Base-by-base conservation (phyloP, 352 stramenopile species). In the Globisporangium nodosum region DNA sequence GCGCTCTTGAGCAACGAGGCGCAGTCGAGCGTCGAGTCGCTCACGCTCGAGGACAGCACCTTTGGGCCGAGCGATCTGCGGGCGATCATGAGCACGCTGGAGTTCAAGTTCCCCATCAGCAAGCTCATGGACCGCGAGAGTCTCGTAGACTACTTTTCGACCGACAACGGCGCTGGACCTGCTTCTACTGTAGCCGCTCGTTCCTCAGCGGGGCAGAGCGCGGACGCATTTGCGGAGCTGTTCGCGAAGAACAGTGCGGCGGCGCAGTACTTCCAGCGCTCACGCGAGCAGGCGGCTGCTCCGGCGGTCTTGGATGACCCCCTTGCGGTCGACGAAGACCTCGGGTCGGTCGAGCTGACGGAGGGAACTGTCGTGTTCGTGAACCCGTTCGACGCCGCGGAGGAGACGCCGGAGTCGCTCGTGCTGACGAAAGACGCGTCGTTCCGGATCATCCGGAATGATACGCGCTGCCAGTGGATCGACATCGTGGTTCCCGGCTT, bases 391-490 rank as follows among this genome's bases (percentile, higher is more conserved):
- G 49, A 53, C n/a, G 27, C 9, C 1, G 15, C 49, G 3, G 15
- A 53, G 2, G 13, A 16, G 11, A 24, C 27, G 18, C 49, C 49
- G 0, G 27, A 53, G 30, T 42, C 49, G 49, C 30, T 53, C 24
- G 12, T 15, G 3, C 16, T 53, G 6, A 24, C n/a, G 15, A n/a
- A 1, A 2, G 30, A 35, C 5, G 49, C 33, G 30, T 11, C 30
- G 27, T 53, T 53, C 49, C 49, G 13, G 8, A 43, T 53, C 27
- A 20, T 53, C 16, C 16, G 49, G 16, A 53, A 53, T 16, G 49
- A 53, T 7, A 4, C 49, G 49, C 49, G 49, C 15, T 53, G 49
- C 15, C 27, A 6, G 49, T 53, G 49, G 49, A 42, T 53, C 49
- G 49, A 53, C 16, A 53, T 53, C n/a, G 27, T 53, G 5, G 30